These are phyloP conservation scores for Hypoxylon intermedium DNA, from an alignment of 495 filamentous ascomycete species.

Conservation along the genomic window DNA sequence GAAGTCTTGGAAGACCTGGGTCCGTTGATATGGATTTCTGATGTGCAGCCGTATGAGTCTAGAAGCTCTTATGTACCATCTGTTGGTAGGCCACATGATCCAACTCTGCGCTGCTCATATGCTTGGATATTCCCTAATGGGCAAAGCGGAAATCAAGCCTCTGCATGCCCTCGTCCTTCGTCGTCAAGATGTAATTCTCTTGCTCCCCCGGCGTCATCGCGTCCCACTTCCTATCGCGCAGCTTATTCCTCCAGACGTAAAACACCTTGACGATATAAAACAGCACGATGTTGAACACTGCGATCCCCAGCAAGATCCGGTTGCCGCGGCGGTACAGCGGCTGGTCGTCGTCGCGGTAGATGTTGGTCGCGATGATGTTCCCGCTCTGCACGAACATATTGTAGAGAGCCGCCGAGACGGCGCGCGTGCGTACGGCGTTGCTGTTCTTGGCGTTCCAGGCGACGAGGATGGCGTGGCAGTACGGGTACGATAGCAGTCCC, in stretches of 20 bases:
- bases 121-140: slow-evolving; percentile 16
- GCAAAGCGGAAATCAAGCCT: slow-evolving; percentile 32
- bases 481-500: slow-evolving; percentile 64
- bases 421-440: slow-evolving; percentile 66
- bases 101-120: not conserved
- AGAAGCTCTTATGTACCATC: not conserved
- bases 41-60: too few relatives aligned
- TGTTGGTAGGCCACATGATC: not conserved
- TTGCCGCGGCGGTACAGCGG: slow-evolving; percentile 63
- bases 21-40: too few relatives aligned
- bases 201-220: slow-evolving; percentile 48
- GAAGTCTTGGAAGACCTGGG: too few relatives aligned
- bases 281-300: slow-evolving; percentile 47
- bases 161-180: slow-evolving; percentile 35
- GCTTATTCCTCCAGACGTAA: slow-evolving; percentile 49
- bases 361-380: slow-evolving; percentile 59
- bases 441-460: slow-evolving; percentile 67
- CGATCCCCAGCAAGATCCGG: slow-evolving; percentile 53
- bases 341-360: slow-evolving; percentile 63
- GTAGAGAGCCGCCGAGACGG: slow-evolving; percentile 62
- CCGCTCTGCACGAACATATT: slow-evolving; percentile 57
- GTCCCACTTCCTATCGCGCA: slow-evolving; percentile 46
- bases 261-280: slow-evolving; percentile 50
- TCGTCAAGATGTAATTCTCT: slow-evolving; percentile 38
- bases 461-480: slow-evolving; percentile 68